Base-by-base conservation (phyloP, 2,329 filamentous ascomycete genomes). In the Huntiella omanensis region DNA sequence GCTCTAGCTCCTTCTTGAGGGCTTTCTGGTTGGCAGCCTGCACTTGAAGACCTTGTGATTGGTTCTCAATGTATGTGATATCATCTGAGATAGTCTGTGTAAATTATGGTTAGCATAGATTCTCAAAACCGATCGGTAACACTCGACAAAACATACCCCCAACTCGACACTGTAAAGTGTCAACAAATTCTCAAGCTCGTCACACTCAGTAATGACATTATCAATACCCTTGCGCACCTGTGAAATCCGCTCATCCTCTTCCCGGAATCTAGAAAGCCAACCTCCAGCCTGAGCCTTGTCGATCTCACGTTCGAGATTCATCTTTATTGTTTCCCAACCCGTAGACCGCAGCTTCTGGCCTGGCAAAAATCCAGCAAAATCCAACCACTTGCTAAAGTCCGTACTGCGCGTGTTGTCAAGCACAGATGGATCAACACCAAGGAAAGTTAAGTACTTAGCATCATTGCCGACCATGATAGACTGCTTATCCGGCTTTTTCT, bases 21-120 rank as follows among this genome's bases (percentile, higher is more conserved):
- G 94, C 71, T 60, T 94, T 94, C 59, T 98, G 91, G 55, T 98
- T 98, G 36, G 91, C 85, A 15, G 88, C 88, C 62, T 96, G 91
- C 5, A 98, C 88, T 57, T 98, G 91, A 40, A 98, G 67, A 66
- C 91, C 91, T 63, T 98, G 88, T 5, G 85, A 87, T 61, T 98
- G 91, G 2, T 91, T 86, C 64, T 98, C 91, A 53, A 98, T 96
- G 58, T 92, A 96, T 3, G 86, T 80, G 54, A 98, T 92, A 55
- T 98, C 91, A 43, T 96, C 88, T 48, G 87, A 86, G 28, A 98
- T 70, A 42, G 87, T 96, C 81, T 92, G 56, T 17, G 22, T 28
- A 22, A 2, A 12, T 7, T 7, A 38, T 7, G 4, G 33, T 36
- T 46, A 46, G 32, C 22, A 22, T 12, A 19, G 10, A 5, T 15